Evolutionary conservation across 2,329 filamentous ascomycete genomes (phyloP), one percentile per base, ranked within the genome.

Genomic region (Neoascochyta sp.): DNA sequence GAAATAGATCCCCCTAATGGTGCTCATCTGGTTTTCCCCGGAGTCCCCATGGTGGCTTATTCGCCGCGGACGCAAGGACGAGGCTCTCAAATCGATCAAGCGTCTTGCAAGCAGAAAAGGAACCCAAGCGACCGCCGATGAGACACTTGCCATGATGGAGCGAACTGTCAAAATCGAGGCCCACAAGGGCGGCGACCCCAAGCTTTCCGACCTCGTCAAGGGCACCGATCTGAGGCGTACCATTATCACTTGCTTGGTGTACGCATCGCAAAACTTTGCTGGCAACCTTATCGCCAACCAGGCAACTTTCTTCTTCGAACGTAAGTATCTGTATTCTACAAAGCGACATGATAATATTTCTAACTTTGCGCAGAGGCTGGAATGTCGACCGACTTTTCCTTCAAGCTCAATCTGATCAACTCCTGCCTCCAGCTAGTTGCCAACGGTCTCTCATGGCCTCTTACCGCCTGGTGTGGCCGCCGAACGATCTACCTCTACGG

Each of bases 371-470:
- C 18, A 79, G 76, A 81, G 67, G 78, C 79, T 31, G 76, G 76
- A 33, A 73, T 82, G 50, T 45, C 45, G 1, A 60, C 57, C 9
- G 64, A 78, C 42, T 70, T 65, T 21, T 74, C 78, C 5, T 81
- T 81, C 53, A 72, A 72, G 29, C 68, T 81, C 14, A 75, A 75
- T 54, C 70, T 82, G 24, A 80, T 81, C 61, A 81, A 74, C 35
- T 80, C 78, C 0, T 75, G 71, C 29, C 75, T 81, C 2, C 74
- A 78, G 50, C 64, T 63, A 52, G 60, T 83, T 49, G 69, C 78
- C 39, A 76, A 80, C 57, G 78, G 78, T 67, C 63, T 78, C 23
- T 81, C 77, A 29, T 82, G 78, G 79, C 62, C 81, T 34, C 70
- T 83, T 26, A 80, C 74, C n/a, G 71, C 70, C 4, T 80, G 75